These are phyloP conservation scores for Kappamyces sp. DNA, from an alignment of 192 early-diverging fungal species.

Conservation along the genomic window DNA sequence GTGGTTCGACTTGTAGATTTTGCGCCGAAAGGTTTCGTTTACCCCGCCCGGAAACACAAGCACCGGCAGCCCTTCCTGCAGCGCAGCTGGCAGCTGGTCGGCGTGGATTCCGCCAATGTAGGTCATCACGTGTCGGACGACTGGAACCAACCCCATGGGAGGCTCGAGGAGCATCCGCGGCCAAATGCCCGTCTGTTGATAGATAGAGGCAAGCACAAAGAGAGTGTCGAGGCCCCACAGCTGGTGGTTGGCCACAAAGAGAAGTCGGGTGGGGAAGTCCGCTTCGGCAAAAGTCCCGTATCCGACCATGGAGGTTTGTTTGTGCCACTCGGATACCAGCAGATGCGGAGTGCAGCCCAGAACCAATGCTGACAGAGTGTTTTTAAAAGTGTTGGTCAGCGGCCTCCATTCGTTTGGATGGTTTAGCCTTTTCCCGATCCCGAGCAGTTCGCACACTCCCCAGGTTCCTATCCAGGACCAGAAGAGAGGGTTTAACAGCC, in stretches of 20 bases:
- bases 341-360: too few species aligned
- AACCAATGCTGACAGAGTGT: too few species aligned
- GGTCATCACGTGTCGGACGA: conserved; percentile 12
- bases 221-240: conserved; percentile 16
- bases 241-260: conserved; percentile 30
- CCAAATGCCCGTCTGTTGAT: conserved; percentile 24
- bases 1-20: conserved; percentile 9
- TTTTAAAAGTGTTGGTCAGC: too few species aligned
- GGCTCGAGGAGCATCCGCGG: conserved; percentile 20
- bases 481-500: too few species aligned
- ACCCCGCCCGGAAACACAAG: conserved; percentile 25
- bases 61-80: conserved; percentile 19
- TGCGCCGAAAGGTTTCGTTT: conserved; percentile 18
- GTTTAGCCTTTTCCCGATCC: too few species aligned
- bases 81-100: background rate
- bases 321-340: too few species aligned
- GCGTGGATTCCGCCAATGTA: conserved; percentile 21
- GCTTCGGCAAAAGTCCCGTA: too few species aligned
- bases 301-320: too few species aligned
- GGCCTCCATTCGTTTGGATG: too few species aligned
- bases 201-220: conserved; percentile 15
- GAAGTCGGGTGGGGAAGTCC: background rate
- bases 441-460: too few species aligned
- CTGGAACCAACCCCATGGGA: conserved; percentile 19
- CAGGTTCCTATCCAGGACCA: too few species aligned